These are phyloP conservation scores for Dendrocalamus sinicus DNA, from an alignment of 176 grass and related monocot genomes.

Conservation along the genomic window DNA sequence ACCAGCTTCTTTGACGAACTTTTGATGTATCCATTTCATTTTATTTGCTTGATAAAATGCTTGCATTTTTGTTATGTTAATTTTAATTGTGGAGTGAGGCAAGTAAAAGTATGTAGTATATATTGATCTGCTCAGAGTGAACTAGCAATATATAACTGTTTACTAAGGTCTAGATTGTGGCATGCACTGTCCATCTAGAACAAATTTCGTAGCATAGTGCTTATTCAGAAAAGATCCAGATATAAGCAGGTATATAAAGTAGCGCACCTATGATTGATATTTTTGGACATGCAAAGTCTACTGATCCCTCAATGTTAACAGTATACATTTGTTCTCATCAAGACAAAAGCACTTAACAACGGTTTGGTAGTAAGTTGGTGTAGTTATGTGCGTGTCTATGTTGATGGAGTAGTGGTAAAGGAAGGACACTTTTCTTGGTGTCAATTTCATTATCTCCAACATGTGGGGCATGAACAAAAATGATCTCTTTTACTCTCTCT, in stretches of 20 bases:
- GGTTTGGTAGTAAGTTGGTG: constrained; percentile 56
- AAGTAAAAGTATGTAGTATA: neutral
- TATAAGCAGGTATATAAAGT: constrained; percentile 32
- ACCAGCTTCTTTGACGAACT: neutral
- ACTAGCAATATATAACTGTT: neutral
- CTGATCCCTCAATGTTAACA: constrained; percentile 36
- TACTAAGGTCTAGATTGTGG: neutral
- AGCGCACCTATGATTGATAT: constrained; percentile 29
- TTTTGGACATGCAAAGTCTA: constrained; percentile 31
- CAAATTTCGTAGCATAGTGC: neutral
- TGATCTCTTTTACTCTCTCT: neutral
- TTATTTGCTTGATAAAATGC: neutral
- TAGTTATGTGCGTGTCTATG: constrained; percentile 33
- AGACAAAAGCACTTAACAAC: constrained; percentile 52
- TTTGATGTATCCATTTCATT: neutral
- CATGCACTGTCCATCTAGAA: neutral
- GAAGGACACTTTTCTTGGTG: constrained; percentile 41
- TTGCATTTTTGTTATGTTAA: constrained; percentile 4
- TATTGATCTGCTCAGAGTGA: neutral
- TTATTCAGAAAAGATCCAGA: neutral
- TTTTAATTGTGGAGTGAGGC: neutral
- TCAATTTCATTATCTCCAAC: constrained; percentile 34
- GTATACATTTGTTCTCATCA: constrained; percentile 46
- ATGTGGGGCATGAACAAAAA: constrained; percentile 46
- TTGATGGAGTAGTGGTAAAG: constrained; percentile 51